Conservation (phyloP, 192 early-diverging fungal genomes). For the Coemansia sp. region DNA sequence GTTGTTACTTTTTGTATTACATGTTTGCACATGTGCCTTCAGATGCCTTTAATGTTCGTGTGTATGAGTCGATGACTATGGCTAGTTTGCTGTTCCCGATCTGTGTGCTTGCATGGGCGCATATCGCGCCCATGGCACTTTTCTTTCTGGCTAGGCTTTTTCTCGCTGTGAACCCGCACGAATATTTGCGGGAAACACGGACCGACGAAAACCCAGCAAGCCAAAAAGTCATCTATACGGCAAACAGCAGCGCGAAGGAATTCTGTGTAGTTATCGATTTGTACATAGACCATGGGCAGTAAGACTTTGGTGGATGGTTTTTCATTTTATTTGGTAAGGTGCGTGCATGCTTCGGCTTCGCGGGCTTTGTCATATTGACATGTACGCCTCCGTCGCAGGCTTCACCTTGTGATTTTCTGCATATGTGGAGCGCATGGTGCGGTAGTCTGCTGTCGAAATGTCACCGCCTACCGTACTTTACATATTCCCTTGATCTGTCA, state of each 20-base stretch:
- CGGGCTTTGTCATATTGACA: background rate
- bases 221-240: background rate
- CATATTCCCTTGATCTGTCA: background rate
- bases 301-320: background rate
- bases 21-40: background rate
- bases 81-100: background rate
- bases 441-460: background rate
- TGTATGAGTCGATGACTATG: conserved; percentile 4
- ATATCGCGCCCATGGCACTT: background rate
- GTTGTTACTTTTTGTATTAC: background rate
- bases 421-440: background rate
- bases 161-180: background rate
- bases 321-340: conserved; percentile 15
- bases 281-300: background rate
- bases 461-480: background rate
- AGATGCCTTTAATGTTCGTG: background rate
- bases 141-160: background rate
- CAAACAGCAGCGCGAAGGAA: background rate
- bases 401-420: background rate
- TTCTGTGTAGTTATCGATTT: conserved; percentile 11
- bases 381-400: background rate
- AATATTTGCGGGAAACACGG: background rate
- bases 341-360: conserved; percentile 4
- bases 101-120: conserved; percentile 11
- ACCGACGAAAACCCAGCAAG: background rate